phyloP scores from a whole-genome alignment of 345 rosid genomes.

The Gossypioides kirkii region DNA sequence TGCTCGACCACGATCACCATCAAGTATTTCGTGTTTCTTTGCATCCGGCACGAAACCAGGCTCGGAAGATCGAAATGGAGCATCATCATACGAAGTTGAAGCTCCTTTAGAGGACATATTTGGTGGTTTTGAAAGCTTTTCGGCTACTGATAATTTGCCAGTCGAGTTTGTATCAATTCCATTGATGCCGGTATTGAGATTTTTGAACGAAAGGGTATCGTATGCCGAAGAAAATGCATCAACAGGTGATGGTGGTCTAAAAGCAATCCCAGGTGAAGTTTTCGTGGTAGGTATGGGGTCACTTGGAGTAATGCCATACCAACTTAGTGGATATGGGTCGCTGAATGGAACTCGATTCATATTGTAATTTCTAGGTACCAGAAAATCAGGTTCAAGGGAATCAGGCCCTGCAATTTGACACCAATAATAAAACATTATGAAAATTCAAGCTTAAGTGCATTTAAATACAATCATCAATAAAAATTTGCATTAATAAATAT shows the following conservation, averaged over 20 bases:
- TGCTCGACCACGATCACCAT: constrained; percentile 29
- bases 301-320: constrained; percentile 17
- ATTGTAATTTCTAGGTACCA: constrained; percentile 25
- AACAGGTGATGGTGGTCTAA: constrained; percentile 22
- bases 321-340: constrained; percentile 13
- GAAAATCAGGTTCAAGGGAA: constrained; percentile 26
- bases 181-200: constrained; percentile 3
- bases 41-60: constrained; percentile 16
- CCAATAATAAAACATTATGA: no score
- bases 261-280: constrained; percentile 25
- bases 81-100: constrained; percentile 23
- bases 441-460: no score
- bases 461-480: no score
- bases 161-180: constrained; percentile 16
- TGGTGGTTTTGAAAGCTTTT: constrained; percentile 15
- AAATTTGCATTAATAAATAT: no score
- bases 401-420: no score
- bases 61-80: constrained; percentile 28
- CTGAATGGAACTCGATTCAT: constrained; percentile 26
- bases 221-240: constrained; percentile 17
- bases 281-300: constrained; percentile 9
- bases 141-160: constrained; percentile 14
- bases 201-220: constrained; percentile 12
- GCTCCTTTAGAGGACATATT: constrained; percentile 37
- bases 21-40: constrained; percentile 27